A percentile compares a stretch with the other conserved stretches of the same genome.
Conservation (phyloP, 2,329 filamentous ascomycete species). For the Mycosphaerella sp. region DNA sequence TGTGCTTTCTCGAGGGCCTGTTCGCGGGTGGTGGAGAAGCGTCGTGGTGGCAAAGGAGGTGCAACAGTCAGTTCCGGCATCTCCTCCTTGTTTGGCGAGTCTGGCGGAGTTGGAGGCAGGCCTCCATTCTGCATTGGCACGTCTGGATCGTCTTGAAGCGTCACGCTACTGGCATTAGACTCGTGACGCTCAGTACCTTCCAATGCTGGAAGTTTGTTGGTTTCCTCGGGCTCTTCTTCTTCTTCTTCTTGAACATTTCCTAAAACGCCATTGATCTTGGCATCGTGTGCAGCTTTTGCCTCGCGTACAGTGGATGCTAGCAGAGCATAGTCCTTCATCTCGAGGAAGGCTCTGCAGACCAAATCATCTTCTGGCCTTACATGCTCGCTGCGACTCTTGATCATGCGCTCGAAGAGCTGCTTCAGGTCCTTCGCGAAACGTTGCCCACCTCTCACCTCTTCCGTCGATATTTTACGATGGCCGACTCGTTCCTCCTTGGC, state of each 20-base stretch:
- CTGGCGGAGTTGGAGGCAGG: conserved; percentile 28
- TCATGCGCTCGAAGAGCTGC: conserved; percentile 35
- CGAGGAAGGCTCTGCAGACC: conserved; percentile 34
- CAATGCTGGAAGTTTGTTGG: neutral
- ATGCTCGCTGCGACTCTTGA: conserved; percentile 26
- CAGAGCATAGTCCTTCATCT: conserved; percentile 26
- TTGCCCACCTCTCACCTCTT: conserved; percentile 34
- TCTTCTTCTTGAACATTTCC: neutral
- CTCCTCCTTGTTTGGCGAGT: conserved; percentile 36
- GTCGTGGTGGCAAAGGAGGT: conserved; percentile 49
- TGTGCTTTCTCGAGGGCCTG: conserved; percentile 46
- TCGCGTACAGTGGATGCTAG: conserved; percentile 18
- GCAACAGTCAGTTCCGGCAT: conserved; percentile 24
- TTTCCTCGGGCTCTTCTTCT: neutral
- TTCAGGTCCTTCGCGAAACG: conserved; percentile 33
- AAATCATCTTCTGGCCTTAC: conserved; percentile 34
- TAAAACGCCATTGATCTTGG: neutral
- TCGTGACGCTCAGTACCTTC: conserved; percentile 2
- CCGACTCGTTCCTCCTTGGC: conserved; percentile 67
- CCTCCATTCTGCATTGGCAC: conserved; percentile 23
- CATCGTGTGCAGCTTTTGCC: conserved; percentile 11
- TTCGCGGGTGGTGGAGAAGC: conserved; percentile 25
- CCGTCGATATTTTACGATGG: conserved; percentile 53
- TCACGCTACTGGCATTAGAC: conserved; percentile 26
- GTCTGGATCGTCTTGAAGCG: conserved; percentile 25